Evolutionary conservation across 805 yeast species (phyloP).

Genomic region (Lipomyces yamanashiensis): DNA sequence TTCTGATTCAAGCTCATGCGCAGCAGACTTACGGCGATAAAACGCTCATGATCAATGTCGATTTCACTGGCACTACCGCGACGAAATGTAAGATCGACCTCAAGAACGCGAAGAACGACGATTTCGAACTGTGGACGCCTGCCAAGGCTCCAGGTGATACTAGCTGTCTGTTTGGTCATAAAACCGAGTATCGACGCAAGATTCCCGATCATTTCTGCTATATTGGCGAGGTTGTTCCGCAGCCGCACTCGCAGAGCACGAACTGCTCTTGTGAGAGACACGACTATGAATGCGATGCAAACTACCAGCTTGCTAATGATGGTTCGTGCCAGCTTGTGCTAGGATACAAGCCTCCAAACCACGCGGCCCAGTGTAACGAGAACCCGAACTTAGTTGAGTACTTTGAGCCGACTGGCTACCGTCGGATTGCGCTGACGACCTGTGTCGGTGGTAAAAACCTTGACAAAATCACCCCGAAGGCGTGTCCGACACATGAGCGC

Average conservation of each 20-base stretch:
- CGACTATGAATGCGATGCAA: slow-evolving; percentile 94
- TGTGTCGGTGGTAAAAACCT: slow-evolving; percentile 80
- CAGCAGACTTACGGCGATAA: slow-evolving; percentile 53
- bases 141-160: slow-evolving; percentile 52
- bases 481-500: slow-evolving; percentile 87
- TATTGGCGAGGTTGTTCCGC: slow-evolving; percentile 60
- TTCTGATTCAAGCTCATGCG: slow-evolving; percentile 63
- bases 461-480: slow-evolving; percentile 64
- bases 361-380: slow-evolving; percentile 60
- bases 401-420: slow-evolving; percentile 89
- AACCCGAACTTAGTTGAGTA: slow-evolving; percentile 64
- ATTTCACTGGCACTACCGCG: slow-evolving; percentile 57
- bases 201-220: slow-evolving; percentile 68
- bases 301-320: slow-evolving; percentile 68
- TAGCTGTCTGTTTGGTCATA: slow-evolving; percentile 74
- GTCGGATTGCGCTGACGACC: slow-evolving; percentile 81
- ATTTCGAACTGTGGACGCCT: slow-evolving; percentile 69
- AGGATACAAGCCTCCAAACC: slow-evolving; percentile 72
- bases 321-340: slow-evolving; percentile 85
- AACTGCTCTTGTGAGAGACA: slow-evolving; percentile 84
- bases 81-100: slow-evolving; percentile 62
- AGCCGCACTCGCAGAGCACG: slow-evolving; percentile 56
- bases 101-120: slow-evolving; percentile 53
- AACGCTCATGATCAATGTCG: slow-evolving; percentile 58
- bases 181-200: slow-evolving; percentile 62